A percentile compares a stretch with the other conserved stretches of the same genome.
These are phyloP conservation scores for Domatiomyces globalis DNA, from an alignment of 2,329 filamentous ascomycete genomes.

Conservation along the genomic window DNA sequence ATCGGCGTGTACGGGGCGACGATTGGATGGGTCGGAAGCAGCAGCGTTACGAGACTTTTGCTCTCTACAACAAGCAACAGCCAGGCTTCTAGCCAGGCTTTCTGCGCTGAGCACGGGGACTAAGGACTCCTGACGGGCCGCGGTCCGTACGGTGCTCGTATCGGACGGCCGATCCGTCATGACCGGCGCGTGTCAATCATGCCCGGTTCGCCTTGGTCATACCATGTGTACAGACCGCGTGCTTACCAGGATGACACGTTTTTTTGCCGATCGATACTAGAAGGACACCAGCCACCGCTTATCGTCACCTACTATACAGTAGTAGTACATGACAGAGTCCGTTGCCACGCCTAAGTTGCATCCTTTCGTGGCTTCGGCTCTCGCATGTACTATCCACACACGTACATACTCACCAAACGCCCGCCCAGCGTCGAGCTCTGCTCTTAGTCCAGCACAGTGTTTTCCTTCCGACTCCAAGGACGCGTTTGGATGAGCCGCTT, in stretches of 20 bases:
- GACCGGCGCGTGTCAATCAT: background rate
- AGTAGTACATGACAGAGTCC: background rate
- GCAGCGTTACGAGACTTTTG: background rate
- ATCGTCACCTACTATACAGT: background rate
- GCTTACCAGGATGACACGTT: background rate
- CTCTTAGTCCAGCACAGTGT: background rate
- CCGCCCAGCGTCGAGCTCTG: background rate
- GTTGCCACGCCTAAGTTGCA: background rate
- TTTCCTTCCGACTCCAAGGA: background rate
- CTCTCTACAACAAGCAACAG: background rate
- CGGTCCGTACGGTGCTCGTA: background rate
- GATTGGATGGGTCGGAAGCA: background rate
- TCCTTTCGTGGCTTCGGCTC: background rate
- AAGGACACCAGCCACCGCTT: background rate
- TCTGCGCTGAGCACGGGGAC: background rate
- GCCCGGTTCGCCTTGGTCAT: background rate
- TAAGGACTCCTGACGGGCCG: background rate
- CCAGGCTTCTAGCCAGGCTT: background rate
- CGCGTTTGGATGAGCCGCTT: background rate
- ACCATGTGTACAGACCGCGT: background rate
- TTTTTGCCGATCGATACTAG: background rate
- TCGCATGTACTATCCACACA: background rate
- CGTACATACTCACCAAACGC: background rate
- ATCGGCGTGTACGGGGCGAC: too few species aligned
- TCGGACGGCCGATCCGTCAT: background rate